Base-by-base conservation (phyloP, 2,329 filamentous ascomycete genomes). In the Aspergillus calidoustus region DNA sequence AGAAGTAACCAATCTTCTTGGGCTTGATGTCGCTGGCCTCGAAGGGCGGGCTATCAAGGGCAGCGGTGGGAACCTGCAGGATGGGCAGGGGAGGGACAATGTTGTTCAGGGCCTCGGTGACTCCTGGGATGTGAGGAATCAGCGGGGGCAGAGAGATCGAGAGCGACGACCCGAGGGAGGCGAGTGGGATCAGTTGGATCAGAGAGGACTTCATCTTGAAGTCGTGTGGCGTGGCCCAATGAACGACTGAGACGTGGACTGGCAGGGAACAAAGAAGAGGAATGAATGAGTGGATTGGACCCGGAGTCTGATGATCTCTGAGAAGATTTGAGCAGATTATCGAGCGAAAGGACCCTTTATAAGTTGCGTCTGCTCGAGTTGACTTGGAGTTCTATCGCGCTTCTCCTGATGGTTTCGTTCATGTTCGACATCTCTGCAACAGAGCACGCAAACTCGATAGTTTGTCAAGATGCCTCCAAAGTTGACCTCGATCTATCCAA, bases 1-100 rank as follows among this genome's bases (percentile, higher is more conserved):
- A 88, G 76, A 88, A 87, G 74, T 87, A 87, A 0, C 85, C 86
- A 70, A 88, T 85, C 78, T 88, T 88, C 82, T 88, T 88, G 30
- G 86, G 86, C 76, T 83, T 84, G 70, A 88, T 82, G 62, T 84
- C 76, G 69, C 82, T 84, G 3, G 80, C 76, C 11, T 76, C 77
- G 63, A 87, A 87, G 0, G 86, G 82, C 53, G 86, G 57, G 22
- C 57, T 59, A 30, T 59, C 57, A 9, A 59, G 7, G 7, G 57
- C 50, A 15, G 57, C 86, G n/a, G 83, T 86, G 2, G 86, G 86
- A 4, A 85, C 58, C 68, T 88, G 86, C 11, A 89, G 74, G 59
- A 88, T 83, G 4, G 86, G 86, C 28, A 87, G 74, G 11, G 86
- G 84, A 44, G 83, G 82, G 4, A 79, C 80, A 51, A 82, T 79